Evolutionary conservation across 1,284 basidiomycete species (phyloP).

Genomic region (Microbotryum saponariae): DNA sequence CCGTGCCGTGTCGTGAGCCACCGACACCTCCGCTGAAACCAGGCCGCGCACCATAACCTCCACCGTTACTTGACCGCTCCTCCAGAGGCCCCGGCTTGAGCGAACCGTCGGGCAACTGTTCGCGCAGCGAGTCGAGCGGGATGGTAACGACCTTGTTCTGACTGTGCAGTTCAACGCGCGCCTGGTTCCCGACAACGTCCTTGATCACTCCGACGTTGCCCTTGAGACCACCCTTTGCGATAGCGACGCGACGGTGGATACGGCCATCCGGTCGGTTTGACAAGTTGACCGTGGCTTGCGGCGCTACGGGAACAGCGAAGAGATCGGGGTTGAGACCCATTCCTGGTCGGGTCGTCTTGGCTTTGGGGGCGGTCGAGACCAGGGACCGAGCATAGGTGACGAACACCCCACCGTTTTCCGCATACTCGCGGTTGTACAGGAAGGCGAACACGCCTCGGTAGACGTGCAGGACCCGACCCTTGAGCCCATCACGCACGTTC

Average conservation of each 20-base stretch:
- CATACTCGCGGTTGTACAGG: slow-evolving; percentile 81
- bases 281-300: slow-evolving; percentile 8
- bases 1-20: slow-evolving; percentile 3
- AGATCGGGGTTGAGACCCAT: slow-evolving; percentile 58
- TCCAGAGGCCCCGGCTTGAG: slow-evolving; percentile 17
- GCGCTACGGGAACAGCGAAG: slow-evolving; percentile 4
- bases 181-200: slow-evolving; percentile 81
- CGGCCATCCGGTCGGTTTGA: slow-evolving; percentile 53
- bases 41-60: not conserved
- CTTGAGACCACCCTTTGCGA: slow-evolving; percentile 84
- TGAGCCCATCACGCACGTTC: slow-evolving; percentile 55
- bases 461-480: slow-evolving; percentile 87
- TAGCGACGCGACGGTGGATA: slow-evolving; percentile 71
- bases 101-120: slow-evolving; percentile 46
- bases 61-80: slow-evolving; percentile 13
- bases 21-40: slow-evolving; percentile 10
- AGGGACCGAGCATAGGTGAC: slow-evolving; percentile 66
- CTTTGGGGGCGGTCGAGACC: slow-evolving; percentile 69
- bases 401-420: slow-evolving; percentile 90
- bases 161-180: slow-evolving; percentile 84
- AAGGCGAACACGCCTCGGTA: slow-evolving; percentile 93
- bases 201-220: slow-evolving; percentile 88
- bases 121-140: slow-evolving; percentile 67
- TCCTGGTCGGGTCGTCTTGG: slow-evolving; percentile 61
- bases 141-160: slow-evolving; percentile 85